Conservation (phyloP, 139 green algal species). For the Chara braunii region DNA sequence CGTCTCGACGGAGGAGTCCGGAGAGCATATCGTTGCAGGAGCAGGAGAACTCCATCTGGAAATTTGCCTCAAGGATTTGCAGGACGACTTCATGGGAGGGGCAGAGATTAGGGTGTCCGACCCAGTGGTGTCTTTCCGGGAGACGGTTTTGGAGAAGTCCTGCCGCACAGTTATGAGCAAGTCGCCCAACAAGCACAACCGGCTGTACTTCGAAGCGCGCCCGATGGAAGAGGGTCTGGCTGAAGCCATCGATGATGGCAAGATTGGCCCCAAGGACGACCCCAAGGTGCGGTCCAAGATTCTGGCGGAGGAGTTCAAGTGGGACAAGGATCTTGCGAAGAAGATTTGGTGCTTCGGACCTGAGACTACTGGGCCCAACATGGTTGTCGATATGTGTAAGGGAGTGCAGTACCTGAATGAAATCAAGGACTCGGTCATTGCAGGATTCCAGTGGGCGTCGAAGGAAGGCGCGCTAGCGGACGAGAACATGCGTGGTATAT, state of each 20-base stretch:
- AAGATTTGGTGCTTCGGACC: slow-evolving; percentile 99
- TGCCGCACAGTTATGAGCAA: slow-evolving; percentile 95
- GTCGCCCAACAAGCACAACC: slow-evolving; percentile 99
- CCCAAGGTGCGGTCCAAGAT: slow-evolving; percentile 71
- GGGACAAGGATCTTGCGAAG: slow-evolving; percentile 98
- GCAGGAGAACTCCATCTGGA: slow-evolving; percentile 95
- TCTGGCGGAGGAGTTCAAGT: slow-evolving; percentile 89
- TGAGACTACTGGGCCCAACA: slow-evolving; percentile 95
- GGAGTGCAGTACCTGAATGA: slow-evolving; percentile 99
- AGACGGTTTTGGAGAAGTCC: slow-evolving; percentile 77
- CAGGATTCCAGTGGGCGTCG: slow-evolving; percentile 95
- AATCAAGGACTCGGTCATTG: slow-evolving; percentile 96
- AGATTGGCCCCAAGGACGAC: slow-evolving; percentile 79
- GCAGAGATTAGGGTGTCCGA: slow-evolving; percentile 91
- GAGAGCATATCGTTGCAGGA: slow-evolving; percentile 96
- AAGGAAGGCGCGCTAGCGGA: slow-evolving; percentile 96
- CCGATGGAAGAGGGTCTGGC: slow-evolving; percentile 93
- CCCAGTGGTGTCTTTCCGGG: slow-evolving; percentile 95
- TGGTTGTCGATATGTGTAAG: slow-evolving; percentile 95
- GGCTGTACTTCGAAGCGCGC: slow-evolving; percentile 87
- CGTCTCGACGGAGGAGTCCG: slow-evolving; percentile 96
- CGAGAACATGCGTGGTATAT: slow-evolving; percentile 98
- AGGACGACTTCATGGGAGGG: slow-evolving; percentile 98
- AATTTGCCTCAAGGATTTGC: slow-evolving; percentile 98
- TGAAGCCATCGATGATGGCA: slow-evolving; percentile 95